A percentile compares a stretch with the other conserved stretches of the same genome.
These are phyloP conservation scores for Posidonia oceanica DNA, from an alignment of 116 monocot genomes.

Conservation along the genomic window DNA sequence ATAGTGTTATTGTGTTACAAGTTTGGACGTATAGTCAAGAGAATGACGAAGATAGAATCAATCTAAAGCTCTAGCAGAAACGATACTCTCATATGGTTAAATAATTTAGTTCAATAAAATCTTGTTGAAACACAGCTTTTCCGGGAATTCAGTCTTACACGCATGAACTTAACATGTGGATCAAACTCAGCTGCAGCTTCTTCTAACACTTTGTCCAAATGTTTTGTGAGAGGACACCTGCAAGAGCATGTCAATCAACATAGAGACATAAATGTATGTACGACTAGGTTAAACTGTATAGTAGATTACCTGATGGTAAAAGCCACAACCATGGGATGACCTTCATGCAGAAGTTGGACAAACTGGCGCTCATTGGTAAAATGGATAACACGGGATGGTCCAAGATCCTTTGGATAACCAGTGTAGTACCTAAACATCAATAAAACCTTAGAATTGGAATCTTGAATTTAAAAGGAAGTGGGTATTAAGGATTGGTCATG, in stretches of 20 bases:
- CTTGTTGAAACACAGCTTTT: background rate
- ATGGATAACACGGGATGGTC: slow-evolving; percentile 64
- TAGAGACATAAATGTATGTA: background rate
- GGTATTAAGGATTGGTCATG: background rate
- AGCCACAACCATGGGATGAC: slow-evolving; percentile 68
- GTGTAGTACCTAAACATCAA: slow-evolving; percentile 61
- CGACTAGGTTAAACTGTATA: too few species aligned
- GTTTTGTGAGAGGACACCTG: slow-evolving; percentile 70
- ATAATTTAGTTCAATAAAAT: too few species aligned
- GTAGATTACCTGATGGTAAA: slow-evolving; percentile 68
- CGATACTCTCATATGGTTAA: too few species aligned
- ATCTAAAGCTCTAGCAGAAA: too few species aligned
- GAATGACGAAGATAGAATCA: too few species aligned
- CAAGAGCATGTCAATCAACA: background rate
- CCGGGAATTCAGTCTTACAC: slow-evolving; percentile 25
- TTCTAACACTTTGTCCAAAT: slow-evolving; percentile 75
- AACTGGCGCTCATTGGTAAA: slow-evolving; percentile 91
- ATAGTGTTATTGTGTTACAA: too few species aligned
- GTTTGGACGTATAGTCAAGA: too few species aligned
- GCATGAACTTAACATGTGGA: slow-evolving; percentile 68
- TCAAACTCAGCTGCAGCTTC: slow-evolving; percentile 87
- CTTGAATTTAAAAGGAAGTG: background rate
- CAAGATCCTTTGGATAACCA: slow-evolving; percentile 83
- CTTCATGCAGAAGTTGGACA: slow-evolving; percentile 81
- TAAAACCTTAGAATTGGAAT: background rate